Percentiles rank a stretch among this genome's conserved stretches.
phyloP scores from a whole-genome alignment of 768 basidiomycete genomes.

The Chalciporus sphaerocephalus region DNA sequence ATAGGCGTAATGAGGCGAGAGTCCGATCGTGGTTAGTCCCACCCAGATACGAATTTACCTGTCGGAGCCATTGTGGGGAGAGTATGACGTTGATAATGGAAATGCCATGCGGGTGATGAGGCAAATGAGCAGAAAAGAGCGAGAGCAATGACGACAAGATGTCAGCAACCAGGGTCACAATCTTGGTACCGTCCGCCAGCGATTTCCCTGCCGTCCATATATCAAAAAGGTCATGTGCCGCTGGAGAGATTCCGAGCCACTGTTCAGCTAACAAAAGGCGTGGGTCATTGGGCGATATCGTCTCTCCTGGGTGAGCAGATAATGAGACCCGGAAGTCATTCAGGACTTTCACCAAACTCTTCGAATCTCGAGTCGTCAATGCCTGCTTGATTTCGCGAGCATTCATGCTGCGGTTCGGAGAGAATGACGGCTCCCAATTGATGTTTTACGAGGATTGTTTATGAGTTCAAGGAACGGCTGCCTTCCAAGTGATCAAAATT shows the following conservation, averaged over 20 bases:
- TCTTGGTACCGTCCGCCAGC: slow-evolving; percentile 31
- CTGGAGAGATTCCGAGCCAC: slow-evolving; percentile 58
- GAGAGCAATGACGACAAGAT: slow-evolving; percentile 56
- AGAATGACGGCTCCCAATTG: too few relatives aligned
- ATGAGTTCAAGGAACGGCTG: too few relatives aligned
- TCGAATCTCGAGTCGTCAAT: too few relatives aligned
- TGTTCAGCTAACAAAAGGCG: slow-evolving; percentile 54
- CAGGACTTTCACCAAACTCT: too few relatives aligned
- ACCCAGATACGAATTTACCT: slow-evolving; percentile 58
- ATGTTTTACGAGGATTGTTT: too few relatives aligned
- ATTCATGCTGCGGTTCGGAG: too few relatives aligned
- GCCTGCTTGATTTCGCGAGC: too few relatives aligned
- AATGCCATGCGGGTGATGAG: slow-evolving; percentile 58
- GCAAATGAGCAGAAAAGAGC: slow-evolving; percentile 64
- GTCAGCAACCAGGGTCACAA: slow-evolving; percentile 40
- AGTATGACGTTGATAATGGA: slow-evolving; percentile 61
- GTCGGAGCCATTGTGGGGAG: slow-evolving; percentile 49
- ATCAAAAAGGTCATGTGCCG: slow-evolving; percentile 56
- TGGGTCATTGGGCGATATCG: slow-evolving; percentile 51
- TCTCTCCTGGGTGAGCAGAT: slow-evolving; percentile 47
- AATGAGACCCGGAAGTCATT: slow-evolving; percentile 22
- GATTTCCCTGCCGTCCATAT: slow-evolving; percentile 54
- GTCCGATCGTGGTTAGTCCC: slow-evolving; percentile 63
- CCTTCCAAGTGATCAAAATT: too few relatives aligned
- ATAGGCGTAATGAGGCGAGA: slow-evolving; percentile 61